Base-by-base conservation (phyloP, 805 yeast genomes). In the Saccharomycopsis oosterbeekiorum region DNA sequence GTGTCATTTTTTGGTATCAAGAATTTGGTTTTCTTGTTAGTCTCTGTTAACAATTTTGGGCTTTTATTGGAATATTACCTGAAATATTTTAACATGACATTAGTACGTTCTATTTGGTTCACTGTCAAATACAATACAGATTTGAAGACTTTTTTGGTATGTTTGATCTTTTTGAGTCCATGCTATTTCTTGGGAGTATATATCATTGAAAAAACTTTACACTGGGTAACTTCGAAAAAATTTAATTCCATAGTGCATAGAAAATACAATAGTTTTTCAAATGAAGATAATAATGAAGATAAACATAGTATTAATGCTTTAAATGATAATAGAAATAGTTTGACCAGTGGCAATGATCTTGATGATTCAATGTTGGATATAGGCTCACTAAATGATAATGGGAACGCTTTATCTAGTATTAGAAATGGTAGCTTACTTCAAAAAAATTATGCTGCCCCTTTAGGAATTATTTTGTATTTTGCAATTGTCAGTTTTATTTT, bases 41-140 rank as follows among this genome's bases (percentile, higher is more conserved):
- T 78, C 26, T 68, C 71, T 34, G 68, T 71, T 36, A 75, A 78
- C 41, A 76, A 77, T 58, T 63, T 75, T 47, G 71, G 78, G n/a
- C 68, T 76, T 36, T 63, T 76, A 40, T 64, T 71, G 51, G 73
- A 71, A 51, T 77, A 76, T 65, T 74, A 73, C 66, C 64, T 66
- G 24, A 71, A 50, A 17, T 63, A 62, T 34, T 54, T 65, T 59
- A 80, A 79, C 39, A 65, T 75, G 55, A 65, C 70, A 42, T 68
- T 67, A 60, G 66, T 72, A 8, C 65, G 70, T 8, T 66, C 74
- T 2, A 63, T 70, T 11, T 58, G 71, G 19, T 76, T 76, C 15
- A 62, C 74, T 26, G 65, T 72, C 17, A 58, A 59, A 9, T 57
- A 64, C 3, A 80, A 77, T 61, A 57, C 73, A 39, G 60, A 66